Evolutionary conservation across 2,329 filamentous ascomycete species (phyloP), one percentile per base, ranked within the genome.

Genomic region (Cercospora beticola): DNA sequence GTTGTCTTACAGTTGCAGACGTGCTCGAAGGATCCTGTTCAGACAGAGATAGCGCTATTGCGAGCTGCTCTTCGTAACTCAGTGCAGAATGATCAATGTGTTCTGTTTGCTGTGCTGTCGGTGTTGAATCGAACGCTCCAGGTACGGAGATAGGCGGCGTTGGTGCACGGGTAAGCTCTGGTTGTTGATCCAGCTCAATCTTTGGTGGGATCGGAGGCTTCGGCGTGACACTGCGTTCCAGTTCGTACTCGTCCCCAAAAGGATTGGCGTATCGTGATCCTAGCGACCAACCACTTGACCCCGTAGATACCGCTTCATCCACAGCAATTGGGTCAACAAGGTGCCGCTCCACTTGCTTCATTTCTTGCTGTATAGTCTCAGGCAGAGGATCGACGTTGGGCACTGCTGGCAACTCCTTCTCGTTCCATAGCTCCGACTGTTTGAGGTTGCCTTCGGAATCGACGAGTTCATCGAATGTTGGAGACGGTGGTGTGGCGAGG

Each of bases 161-260:
- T 28, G 66, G 65, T 31, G 70, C 74, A 59, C 65, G 66, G 18
- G 64, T 62, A 26, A 65, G 63, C 7, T 69, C 66, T 31, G 65
- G 33, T 9, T 26, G 62, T 1, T 61, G 62, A 23, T 79, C 76
- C 5, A 81, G 66, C 30, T 79, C 75, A 43, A 80, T 77, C 72
- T 83, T 83, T 36, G 84, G 81, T 10, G 83, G 79, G 1, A 83
- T 76, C 73, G 85, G 71, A 78, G 80, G 69, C 69, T 86, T 75
- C 78, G 80, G 76, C 54, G 78, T 49, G 77, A 84, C 74, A 81
- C 84, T 23, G 68, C 70, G 18, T 16, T 78, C 77, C 28, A 80
- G 62, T 10, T 74, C 78, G 59, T 76, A 78, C 66, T 82, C 81
- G 67, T 85, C 82, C 14, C 78, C 76, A 71, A 85, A 85, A 4